Evolutionary conservation across 306 rosid species (phyloP).

Genomic region (Lathyrus sativus): DNA sequence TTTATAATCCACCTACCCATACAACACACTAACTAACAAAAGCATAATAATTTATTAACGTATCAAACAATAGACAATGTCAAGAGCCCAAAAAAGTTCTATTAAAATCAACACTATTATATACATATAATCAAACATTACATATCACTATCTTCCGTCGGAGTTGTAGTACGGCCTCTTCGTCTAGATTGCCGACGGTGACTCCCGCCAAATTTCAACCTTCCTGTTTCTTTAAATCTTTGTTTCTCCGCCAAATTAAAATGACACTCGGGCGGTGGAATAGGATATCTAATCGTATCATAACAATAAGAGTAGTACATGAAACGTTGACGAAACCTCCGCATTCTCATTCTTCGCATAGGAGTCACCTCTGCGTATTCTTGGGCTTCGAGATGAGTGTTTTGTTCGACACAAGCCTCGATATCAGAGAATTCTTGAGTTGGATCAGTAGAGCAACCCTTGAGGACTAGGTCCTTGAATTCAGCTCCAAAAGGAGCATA

Average conservation of each 20-base stretch:
- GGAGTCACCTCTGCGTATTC: slow-evolving; percentile 59
- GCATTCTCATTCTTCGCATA: slow-evolving; percentile 58
- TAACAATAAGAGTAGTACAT: slow-evolving; percentile 93
- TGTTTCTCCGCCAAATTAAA: slow-evolving; percentile 49
- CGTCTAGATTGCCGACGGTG: slow-evolving; percentile 64
- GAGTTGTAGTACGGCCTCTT: slow-evolving; percentile 40
- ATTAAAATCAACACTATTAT: slow-evolving; percentile 16
- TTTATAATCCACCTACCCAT: slow-evolving; percentile 36
- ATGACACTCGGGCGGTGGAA: slow-evolving; percentile 70
- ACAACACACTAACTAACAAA: slow-evolving; percentile 31
- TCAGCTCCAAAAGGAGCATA: slow-evolving; percentile 84
- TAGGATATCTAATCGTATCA: slow-evolving; percentile 64
- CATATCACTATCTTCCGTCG: slow-evolving; percentile 33
- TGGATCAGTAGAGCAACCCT: slow-evolving; percentile 76
- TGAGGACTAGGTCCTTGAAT: slow-evolving; percentile 76
- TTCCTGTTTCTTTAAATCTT: slow-evolving; percentile 72
- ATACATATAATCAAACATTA: slow-evolving; percentile 44
- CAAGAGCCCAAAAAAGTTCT: slow-evolving; percentile 2
- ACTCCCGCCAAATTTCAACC: slow-evolving; percentile 82
- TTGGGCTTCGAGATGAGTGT: slow-evolving; percentile 41
- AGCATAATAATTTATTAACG: slow-evolving; percentile 27
- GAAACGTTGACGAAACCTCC: slow-evolving; percentile 61
- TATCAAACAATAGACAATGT: neutral
- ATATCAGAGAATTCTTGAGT: slow-evolving; percentile 47
- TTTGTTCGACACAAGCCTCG: slow-evolving; percentile 39